Percentiles rank a stretch among this genome's conserved stretches.
Conservation (phyloP, 2,329 filamentous ascomycete species). For the Alternaria sp. region DNA sequence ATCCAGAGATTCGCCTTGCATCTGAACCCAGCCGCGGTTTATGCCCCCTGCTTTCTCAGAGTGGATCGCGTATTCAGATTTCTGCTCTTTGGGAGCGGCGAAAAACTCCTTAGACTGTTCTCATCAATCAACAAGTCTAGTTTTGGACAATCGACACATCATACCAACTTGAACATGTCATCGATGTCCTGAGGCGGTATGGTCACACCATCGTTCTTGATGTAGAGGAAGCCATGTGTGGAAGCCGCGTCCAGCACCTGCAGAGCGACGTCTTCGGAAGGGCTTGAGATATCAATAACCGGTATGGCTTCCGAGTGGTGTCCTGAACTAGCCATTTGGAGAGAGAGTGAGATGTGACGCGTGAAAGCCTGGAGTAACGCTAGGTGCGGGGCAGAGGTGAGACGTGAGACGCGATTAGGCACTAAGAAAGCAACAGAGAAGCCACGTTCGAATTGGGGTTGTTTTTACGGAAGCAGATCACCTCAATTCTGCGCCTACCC, state of each 20-base stretch:
- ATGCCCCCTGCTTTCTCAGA: constrained; percentile 61
- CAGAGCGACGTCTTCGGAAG: constrained; percentile 65
- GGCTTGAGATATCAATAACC: constrained; percentile 78
- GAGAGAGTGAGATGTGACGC: neutral
- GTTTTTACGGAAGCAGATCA: neutral
- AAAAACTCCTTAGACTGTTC: constrained; percentile 75
- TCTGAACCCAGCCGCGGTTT: constrained; percentile 87
- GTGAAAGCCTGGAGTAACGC: neutral
- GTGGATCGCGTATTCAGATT: constrained; percentile 75
- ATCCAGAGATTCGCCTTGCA: constrained; percentile 88
- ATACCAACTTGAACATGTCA: constrained; percentile 75
- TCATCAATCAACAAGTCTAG: neutral
- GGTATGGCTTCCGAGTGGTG: constrained; percentile 62
- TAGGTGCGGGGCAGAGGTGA: constrained; percentile 8
- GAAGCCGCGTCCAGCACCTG: constrained; percentile 79
- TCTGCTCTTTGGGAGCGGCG: constrained; percentile 71
- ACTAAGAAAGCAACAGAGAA: neutral
- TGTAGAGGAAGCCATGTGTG: constrained; percentile 87
- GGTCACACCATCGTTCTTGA: constrained; percentile 74
- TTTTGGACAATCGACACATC: constrained; percentile 4
- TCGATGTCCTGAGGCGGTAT: constrained; percentile 72
- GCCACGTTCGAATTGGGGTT: neutral
- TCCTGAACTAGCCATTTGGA: constrained; percentile 23
- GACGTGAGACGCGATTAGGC: neutral
- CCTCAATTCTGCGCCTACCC: neutral